Percentiles rank a stretch among this genome's conserved stretches.
Conservation (phyloP, 2,329 filamentous ascomycete genomes). For the Aspergillus thermomutatus region DNA sequence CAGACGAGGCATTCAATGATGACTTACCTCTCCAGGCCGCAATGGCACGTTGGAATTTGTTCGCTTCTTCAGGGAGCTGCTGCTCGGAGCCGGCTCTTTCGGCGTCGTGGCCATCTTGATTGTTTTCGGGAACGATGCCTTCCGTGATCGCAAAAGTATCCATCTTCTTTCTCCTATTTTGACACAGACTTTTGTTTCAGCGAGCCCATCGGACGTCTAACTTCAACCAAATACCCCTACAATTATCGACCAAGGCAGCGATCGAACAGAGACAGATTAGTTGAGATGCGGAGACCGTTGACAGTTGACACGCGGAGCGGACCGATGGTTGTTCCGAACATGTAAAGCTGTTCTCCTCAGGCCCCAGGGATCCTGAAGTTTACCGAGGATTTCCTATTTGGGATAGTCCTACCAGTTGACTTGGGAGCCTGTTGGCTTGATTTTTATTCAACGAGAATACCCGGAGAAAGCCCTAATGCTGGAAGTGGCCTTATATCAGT, state of each 20-base stretch:
- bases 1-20: background rate
- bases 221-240: background rate
- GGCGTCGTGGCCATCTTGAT: constrained; percentile 23
- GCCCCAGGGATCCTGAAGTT: background rate
- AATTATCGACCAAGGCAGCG: background rate
- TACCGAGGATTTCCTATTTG: background rate
- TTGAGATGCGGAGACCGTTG: constrained; percentile 1
- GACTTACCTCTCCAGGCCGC: constrained; percentile 88
- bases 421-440: too few relatives aligned
- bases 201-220: background rate
- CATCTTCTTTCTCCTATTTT: constrained; percentile 28
- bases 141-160: constrained; percentile 44
- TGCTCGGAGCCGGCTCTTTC: constrained; percentile 25
- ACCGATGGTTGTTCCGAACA: constrained; percentile 2
- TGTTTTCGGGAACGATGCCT: constrained; percentile 31
- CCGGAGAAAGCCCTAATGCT: too few relatives aligned
- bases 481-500: too few relatives aligned
- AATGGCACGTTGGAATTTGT: constrained; percentile 96
- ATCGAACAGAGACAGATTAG: background rate
- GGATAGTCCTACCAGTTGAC: background rate
- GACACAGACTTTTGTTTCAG: background rate
- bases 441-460: too few relatives aligned
- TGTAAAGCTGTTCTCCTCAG: background rate
- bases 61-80: constrained; percentile 58
- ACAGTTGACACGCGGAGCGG: constrained; percentile 3